phyloP scores from a whole-genome alignment of 805 yeast genomes.

The Hanseniaspora lachancei region DNA sequence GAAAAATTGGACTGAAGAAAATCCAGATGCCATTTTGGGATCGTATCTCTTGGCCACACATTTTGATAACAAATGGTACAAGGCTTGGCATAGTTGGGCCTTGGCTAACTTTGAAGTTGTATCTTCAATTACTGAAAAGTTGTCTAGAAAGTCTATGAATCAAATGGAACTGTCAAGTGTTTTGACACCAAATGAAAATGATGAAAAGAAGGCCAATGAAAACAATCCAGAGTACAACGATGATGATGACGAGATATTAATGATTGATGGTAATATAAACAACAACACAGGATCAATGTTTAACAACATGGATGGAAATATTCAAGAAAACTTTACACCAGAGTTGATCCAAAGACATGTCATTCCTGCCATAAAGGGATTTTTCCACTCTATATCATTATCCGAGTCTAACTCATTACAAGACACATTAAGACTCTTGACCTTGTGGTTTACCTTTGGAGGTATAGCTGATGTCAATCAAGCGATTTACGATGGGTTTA shows the following conservation, averaged over 20 bases:
- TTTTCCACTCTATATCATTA: conserved; percentile 83
- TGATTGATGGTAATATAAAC: conserved; percentile 10
- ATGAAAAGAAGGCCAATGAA: conserved; percentile 16
- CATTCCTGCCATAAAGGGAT: conserved; percentile 89
- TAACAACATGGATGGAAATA: conserved; percentile 11
- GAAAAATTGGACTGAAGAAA: conserved; percentile 64
- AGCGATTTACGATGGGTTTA: conserved; percentile 82
- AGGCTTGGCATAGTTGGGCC: conserved; percentile 99
- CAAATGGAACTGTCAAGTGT: conserved; percentile 7
- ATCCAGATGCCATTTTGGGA: conserved; percentile 74
- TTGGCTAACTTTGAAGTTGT: conserved; percentile 93
- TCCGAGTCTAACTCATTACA: conserved; percentile 81
- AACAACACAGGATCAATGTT: conserved; percentile 14
- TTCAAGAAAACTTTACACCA: conserved; percentile 26
- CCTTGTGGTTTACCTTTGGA: conserved; percentile 93
- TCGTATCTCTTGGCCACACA: conserved; percentile 89
- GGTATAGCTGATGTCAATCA: conserved; percentile 82
- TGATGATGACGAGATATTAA: conserved; percentile 16
- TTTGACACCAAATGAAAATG: conserved; percentile 5
- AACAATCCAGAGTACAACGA: conserved; percentile 24
- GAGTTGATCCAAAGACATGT: conserved; percentile 74
- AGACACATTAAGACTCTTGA: conserved; percentile 77
- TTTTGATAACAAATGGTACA: conserved; percentile 86
- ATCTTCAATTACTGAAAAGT: conserved; percentile 35
- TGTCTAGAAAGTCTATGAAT: conserved; percentile 16